Percentiles rank a stretch among this genome's conserved stretches.
These are phyloP conservation scores for Cunninghamia lanceolata DNA, from an alignment of 75 land plant species.

Conservation along the genomic window DNA sequence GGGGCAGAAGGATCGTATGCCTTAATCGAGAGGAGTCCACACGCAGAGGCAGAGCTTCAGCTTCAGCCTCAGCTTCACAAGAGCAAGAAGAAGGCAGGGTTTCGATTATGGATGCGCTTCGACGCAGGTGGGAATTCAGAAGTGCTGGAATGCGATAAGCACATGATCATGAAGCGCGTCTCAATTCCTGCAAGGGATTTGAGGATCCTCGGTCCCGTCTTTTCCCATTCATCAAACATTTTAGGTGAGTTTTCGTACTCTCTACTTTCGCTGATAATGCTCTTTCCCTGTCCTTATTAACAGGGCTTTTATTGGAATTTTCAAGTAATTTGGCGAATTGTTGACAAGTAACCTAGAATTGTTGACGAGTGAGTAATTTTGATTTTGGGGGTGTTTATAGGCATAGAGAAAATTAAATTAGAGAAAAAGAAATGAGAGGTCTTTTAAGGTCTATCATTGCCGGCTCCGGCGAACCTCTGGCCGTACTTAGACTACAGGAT, in stretches of 20 bases:
- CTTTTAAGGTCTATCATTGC: not conserved
- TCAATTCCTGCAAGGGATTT: constrained; percentile 88
- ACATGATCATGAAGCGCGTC: constrained; percentile 53
- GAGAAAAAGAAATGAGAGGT: not conserved
- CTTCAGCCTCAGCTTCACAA: constrained; percentile 3
- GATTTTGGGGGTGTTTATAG: not conserved
- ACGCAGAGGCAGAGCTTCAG: not conserved
- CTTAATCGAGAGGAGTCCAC: not conserved
- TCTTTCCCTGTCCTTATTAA: not conserved
- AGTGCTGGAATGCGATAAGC: constrained; percentile 75
- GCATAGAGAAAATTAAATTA: not conserved
- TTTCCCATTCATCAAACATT: constrained; percentile 94
- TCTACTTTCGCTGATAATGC: not conserved
- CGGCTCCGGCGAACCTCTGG: not conserved
- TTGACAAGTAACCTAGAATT: not conserved
- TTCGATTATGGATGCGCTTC: constrained; percentile 82
- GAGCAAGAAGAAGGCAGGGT: constrained; percentile 71
- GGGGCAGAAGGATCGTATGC: not conserved
- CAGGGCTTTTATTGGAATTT: not conserved
- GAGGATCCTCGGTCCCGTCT: constrained; percentile 90
- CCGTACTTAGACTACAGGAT: not conserved
- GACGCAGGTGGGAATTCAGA: constrained; percentile 66
- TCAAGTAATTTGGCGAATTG: not conserved
- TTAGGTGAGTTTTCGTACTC: constrained; percentile 46
- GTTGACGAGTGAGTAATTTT: not conserved